Base-by-base conservation (phyloP, 2,329 filamentous ascomycete species). In the Calonectria pseudoreteaudii region DNA sequence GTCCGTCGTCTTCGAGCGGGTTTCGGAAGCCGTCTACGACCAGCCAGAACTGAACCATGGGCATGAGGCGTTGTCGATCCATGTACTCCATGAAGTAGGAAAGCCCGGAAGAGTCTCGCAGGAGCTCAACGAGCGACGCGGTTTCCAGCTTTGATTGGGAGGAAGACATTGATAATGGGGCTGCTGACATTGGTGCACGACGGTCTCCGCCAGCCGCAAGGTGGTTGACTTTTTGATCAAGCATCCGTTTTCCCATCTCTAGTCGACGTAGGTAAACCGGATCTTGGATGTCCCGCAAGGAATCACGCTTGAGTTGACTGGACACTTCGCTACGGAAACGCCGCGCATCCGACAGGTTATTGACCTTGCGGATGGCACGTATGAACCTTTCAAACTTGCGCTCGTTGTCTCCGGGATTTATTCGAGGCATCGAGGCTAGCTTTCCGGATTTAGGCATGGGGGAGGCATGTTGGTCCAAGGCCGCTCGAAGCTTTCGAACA, bases 31-130 rank as follows among this genome's bases (percentile, higher is more conserved):
- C 96, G 85, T 99, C 97, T 8, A 98, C 97, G 4, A 98, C 97
- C 50, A 99, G 93, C 95, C 96, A 99, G 84, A 98, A 99, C 81
- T 99, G 97, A 8, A 99, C 96, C 60, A 98, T 87, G 18, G 94
- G 91, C 93, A 98, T 96, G 31, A 96, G 88, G 20, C 91, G 90
- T 82, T 96, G 94, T 52, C 97, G 93, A 83, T 99, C 97, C 97
- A 99, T 99, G 81, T 95, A 98, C 83, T 99, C 97, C 97, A 99
- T 99, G 86, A 99, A 98, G 83, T 98, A 99, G 3, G 97, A 98
- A 11, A 99, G 88, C 0, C 95, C 96, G 1, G 96, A 94, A 3
- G 97, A 91, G 83, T 97, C 95, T 78, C 96, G 94, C 72, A 99
- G 88, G n/a, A 99, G 89, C 77, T 98, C 95, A 16, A 93, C 91